A percentile compares a stretch with the other conserved stretches of the same genome.
Conservation (phyloP, 352 stramenopile genomes). For the Phytophthora hybrid region DNA sequence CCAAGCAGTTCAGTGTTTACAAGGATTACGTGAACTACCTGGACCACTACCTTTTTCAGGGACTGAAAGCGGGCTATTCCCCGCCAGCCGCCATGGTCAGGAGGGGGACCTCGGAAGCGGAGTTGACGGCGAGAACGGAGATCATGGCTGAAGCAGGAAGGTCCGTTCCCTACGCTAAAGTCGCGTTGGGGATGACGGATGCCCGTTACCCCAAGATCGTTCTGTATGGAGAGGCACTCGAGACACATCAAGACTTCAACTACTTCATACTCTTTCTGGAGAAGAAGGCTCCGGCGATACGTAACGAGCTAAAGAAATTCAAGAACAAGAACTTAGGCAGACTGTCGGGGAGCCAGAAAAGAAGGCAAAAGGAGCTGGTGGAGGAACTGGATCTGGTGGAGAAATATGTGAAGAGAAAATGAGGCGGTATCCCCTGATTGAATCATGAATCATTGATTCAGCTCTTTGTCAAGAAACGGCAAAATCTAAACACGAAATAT, state of each 20-base stretch:
- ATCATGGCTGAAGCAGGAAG: slow-evolving; percentile 2
- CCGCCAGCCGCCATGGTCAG: neutral
- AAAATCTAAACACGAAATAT: too few relatives aligned
- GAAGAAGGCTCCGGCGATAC: neutral
- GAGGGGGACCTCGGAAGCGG: neutral
- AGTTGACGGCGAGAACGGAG: neutral
- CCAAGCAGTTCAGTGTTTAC: neutral
- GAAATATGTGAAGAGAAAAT: too few relatives aligned
- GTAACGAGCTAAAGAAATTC: neutral
- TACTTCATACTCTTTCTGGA: neutral
- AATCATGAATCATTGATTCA: too few relatives aligned
- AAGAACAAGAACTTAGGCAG: neutral
- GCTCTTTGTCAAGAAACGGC: too few relatives aligned
- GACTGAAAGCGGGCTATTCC: neutral
- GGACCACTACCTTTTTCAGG: neutral
- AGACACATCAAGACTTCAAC: neutral
- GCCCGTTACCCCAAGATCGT: neutral
- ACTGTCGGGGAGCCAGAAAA: neutral
- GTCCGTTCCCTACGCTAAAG: neutral
- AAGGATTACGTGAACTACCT: neutral
- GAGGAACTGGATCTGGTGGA: neutral
- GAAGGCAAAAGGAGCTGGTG: neutral
- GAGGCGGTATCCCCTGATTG: too few relatives aligned
- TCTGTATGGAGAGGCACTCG: neutral
- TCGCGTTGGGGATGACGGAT: neutral